Base-by-base conservation (phyloP, 345 rosid species). In the Ceriops tagal region DNA sequence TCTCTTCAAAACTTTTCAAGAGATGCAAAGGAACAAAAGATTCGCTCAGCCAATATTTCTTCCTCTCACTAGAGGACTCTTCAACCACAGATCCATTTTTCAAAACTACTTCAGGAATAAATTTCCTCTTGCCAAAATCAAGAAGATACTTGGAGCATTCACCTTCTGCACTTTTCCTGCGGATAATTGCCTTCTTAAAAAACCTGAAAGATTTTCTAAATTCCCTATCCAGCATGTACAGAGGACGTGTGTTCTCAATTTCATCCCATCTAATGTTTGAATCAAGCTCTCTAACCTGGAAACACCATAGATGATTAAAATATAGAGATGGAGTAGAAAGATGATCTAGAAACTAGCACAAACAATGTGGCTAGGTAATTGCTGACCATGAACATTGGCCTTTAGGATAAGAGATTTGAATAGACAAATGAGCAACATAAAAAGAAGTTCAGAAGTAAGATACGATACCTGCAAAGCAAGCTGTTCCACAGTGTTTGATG, bases 121-220 rank as follows among this genome's bases (percentile, higher is more conserved):
- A 78, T 87, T 86, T 95, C 81, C 99, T 88, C 82, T 92, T 92
- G 63, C 99, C 99, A 80, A 95, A 92, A 83, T 95, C 99, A 77
- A 95, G 90, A 81, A 95, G 97, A 84, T 92, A 95, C 77, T 86
- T 95, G 55, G 77, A 79, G 47, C 64, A 82, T 62, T 80, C 80
- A 61, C 82, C 88, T 70, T 88, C 97, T 21, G 75, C 15, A 67
- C 76, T 64, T 80, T 91, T 95, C 73, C 93, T 80, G 72, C 99
- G 96, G 53, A 95, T 70, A 72, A 90, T 86, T 21, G 79, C 89
- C 77, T 95, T 95, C 83, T 92, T 95, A 74, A 92, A 95, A 64
- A 86, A 77, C 85, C 99, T 82, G 64, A 77, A 73, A 65, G 96
- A 86, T 79, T 86, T 95, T 78, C 71, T 87, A 66, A 82, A 82